These are phyloP conservation scores for Xylaria sp. DNA, from an alignment of 2,329 filamentous ascomycete species.

Conservation along the genomic window DNA sequence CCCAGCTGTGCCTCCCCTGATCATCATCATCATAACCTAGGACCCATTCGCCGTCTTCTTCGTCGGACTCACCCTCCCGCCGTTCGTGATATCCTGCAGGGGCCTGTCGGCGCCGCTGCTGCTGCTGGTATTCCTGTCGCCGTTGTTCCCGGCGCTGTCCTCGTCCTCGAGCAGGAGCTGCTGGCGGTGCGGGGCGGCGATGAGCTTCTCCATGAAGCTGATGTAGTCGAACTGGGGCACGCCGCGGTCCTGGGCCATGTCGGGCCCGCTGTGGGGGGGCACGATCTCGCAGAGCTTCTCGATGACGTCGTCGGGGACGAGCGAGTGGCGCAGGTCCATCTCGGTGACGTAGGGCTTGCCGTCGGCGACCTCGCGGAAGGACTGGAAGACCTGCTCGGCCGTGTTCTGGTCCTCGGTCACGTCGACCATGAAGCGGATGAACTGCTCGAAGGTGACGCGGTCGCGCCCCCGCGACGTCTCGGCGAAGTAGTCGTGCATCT, in stretches of 20 bases:
- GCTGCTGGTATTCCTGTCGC: neutral
- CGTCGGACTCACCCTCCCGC: conserved; percentile 32
- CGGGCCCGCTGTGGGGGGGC: conserved; percentile 80
- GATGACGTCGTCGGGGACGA: conserved; percentile 96
- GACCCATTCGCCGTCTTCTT: conserved; percentile 24
- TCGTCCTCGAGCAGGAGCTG: neutral
- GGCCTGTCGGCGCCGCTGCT: conserved; percentile 29
- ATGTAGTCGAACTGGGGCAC: conserved; percentile 94
- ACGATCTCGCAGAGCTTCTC: conserved; percentile 88
- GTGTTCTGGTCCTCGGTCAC: conserved; percentile 99
- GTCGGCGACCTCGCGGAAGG: conserved; percentile 95
- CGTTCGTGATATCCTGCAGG: conserved; percentile 35
- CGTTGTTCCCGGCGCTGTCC: neutral
- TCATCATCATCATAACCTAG: neutral
- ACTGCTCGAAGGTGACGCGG: conserved; percentile 95
- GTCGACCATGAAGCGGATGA: conserved; percentile 99
- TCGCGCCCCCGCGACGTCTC: conserved; percentile 80
- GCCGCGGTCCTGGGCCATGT: conserved; percentile 82
- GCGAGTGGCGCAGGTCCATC: conserved; percentile 89
- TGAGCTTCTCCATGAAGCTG: conserved; percentile 91
- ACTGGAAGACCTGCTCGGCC: conserved; percentile 97
- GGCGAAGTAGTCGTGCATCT: conserved; percentile 95
- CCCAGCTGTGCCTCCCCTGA: neutral
- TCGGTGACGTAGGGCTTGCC: conserved; percentile 99
- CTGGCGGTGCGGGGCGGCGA: conserved; percentile 38